Percentiles rank a stretch among this genome's conserved stretches.
Evolutionary conservation across 345 rosid species (phyloP).

Genomic region (Acer saccharum): DNA sequence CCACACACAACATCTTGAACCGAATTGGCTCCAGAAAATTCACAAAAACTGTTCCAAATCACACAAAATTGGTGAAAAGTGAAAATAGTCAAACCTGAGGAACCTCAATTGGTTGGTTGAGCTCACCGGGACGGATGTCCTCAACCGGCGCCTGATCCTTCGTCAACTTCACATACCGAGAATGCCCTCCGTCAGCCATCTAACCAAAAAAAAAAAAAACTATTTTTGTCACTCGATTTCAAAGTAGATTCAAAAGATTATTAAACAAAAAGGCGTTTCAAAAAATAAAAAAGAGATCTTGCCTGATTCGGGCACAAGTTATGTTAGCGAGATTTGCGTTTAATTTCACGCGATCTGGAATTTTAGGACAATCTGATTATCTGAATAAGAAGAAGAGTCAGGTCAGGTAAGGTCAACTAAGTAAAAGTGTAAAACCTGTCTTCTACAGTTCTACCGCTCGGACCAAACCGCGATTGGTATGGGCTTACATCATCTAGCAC

Average conservation of each 20-base stretch:
- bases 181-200: conserved; percentile 84
- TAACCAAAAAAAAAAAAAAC: conserved; percentile 17
- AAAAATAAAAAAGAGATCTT: background rate
- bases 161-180: conserved; percentile 78
- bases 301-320: background rate
- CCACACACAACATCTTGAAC: background rate
- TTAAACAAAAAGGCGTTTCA: background rate
- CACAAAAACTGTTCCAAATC: background rate
- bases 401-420: background rate
- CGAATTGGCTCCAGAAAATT: background rate
- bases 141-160: conserved; percentile 75
- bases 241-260: background rate
- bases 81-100: conserved; percentile 59
- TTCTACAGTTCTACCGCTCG: background rate
- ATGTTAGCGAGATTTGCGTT: background rate
- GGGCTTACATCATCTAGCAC: background rate
- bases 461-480: background rate
- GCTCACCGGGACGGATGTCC: conserved; percentile 92
- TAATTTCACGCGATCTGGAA: conserved; percentile 6
- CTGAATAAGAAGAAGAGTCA: background rate
- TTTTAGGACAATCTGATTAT: background rate
- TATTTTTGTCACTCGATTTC: too few relatives aligned
- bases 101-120: conserved; percentile 93
- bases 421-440: background rate
- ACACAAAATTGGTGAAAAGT: too few relatives aligned